Base-by-base conservation (phyloP, 768 basidiomycete species). In the Agaricus bisporus region DNA sequence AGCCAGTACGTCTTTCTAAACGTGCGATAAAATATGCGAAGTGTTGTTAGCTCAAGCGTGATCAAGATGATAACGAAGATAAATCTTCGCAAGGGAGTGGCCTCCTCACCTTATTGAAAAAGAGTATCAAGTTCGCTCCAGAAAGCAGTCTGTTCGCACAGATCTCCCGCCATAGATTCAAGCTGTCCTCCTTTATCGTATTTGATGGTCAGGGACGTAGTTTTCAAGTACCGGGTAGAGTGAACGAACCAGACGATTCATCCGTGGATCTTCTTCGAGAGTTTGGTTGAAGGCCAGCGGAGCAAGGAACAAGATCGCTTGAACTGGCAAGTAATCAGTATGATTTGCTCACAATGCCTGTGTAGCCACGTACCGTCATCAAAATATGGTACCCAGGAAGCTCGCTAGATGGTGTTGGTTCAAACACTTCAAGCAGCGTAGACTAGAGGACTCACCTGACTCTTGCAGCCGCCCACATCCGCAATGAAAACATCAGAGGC, bases 251-350 rank as follows among this genome's bases (percentile, higher is more conserved):
- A 90, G 70, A 20, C 87, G 73, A 61, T 90, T 91, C 1, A 87
- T 70, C 42, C 71, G 72, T 4, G 70, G 67, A 60, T 88, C 78
- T 61, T 91, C 88, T 20, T 88, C 82, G 5, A 91, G 80, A 38
- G 77, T 75, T 59, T 86, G 80, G 60, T 91, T 83, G 63, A 90
- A 88, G 0, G 82, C 74, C 1, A 91, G 75, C 0, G 88, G 88
- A 0, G 86, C 89, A n/a, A 91, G 75, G 66, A 91, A 91, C 36
- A 91, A 78, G 59, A 91, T 88, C 0, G 87, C 85, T 65, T 88
- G 79, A 7, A 88, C 85, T 82, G 52, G 6, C 32, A 20, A n/a
- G 5, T 15, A 3, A 12, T 45, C n/a, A 35, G n/a, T 35, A 9
- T 18, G n/a, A 17, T 6, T 36, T n/a, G 15, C n/a, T 32, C n/a